Conservation (phyloP, 768 basidiomycete genomes). For the Solioccasus polychromus region DNA sequence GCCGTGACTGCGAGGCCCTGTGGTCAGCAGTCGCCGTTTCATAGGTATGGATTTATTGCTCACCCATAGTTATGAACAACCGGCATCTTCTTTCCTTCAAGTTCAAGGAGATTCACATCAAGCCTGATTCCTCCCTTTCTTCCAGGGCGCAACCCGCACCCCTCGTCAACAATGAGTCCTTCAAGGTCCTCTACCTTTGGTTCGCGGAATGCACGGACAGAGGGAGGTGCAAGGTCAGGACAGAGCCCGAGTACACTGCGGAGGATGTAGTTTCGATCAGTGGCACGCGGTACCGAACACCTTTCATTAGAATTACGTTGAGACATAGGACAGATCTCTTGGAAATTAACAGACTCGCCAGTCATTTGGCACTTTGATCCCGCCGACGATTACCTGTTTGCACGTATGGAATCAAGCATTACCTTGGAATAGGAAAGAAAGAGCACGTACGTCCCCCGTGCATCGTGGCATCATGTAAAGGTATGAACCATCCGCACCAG, state of each 20-base stretch:
- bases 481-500: slow-evolving; percentile 29
- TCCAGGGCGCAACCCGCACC: slow-evolving; percentile 64
- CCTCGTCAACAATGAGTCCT: slow-evolving; percentile 47
- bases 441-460: slow-evolving; percentile 38
- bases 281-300: slow-evolving; percentile 62
- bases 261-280: slow-evolving; percentile 61
- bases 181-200: slow-evolving; percentile 51
- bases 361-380: slow-evolving; percentile 55
- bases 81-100: slow-evolving; percentile 36
- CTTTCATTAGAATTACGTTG: slow-evolving; percentile 28
- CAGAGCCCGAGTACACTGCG: slow-evolving; percentile 47
- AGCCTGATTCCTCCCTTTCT: slow-evolving; percentile 68
- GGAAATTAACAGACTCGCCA: slow-evolving; percentile 40
- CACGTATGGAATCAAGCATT: background rate
- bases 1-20: slow-evolving; percentile 44
- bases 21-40: background rate
- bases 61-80: slow-evolving; percentile 67
- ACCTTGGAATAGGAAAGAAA: background rate
- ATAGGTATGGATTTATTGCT: slow-evolving; percentile 20
- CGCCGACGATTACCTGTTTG: slow-evolving; percentile 54
- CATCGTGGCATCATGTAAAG: slow-evolving; percentile 36
- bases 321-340: background rate
- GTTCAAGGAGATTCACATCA: slow-evolving; percentile 43
- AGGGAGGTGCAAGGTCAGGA: slow-evolving; percentile 56
- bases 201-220: slow-evolving; percentile 42